Evolutionary conservation across 768 basidiomycete species (phyloP).

Genomic region (Daedaleopsis nitida): DNA sequence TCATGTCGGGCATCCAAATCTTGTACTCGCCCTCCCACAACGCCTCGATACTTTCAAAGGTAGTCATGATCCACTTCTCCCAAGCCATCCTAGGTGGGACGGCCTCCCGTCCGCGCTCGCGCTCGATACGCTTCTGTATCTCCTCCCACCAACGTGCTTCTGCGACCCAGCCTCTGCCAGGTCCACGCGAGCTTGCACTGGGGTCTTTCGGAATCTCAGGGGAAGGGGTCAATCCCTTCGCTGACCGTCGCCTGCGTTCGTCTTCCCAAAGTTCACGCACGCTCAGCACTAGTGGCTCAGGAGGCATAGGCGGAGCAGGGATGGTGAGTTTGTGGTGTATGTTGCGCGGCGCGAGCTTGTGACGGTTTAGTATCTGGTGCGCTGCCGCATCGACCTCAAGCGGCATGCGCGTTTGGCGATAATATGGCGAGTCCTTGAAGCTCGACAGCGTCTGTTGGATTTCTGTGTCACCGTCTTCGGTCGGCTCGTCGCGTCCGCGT

Average conservation of each 20-base stretch:
- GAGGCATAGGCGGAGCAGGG: slow-evolving; percentile 49
- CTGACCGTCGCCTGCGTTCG: slow-evolving; percentile 74
- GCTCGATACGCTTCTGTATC: slow-evolving; percentile 61
- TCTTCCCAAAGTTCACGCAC: slow-evolving; percentile 97
- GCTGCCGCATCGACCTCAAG: slow-evolving; percentile 86
- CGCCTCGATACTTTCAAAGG: slow-evolving; percentile 88
- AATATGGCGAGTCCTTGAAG: slow-evolving; percentile 58
- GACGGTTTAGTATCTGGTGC: slow-evolving; percentile 87
- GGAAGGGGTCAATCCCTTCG: slow-evolving; percentile 69
- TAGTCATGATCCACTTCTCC: slow-evolving; percentile 81
- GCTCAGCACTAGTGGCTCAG: slow-evolving; percentile 80
- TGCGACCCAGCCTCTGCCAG: slow-evolving; percentile 65
- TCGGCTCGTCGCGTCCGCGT: slow-evolving; percentile 42
- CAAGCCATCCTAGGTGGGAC: slow-evolving; percentile 43
- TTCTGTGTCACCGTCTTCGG: slow-evolving; percentile 32
- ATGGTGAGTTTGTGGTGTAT: slow-evolving; percentile 69
- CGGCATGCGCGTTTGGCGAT: slow-evolving; percentile 64
- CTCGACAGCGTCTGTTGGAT: slow-evolving; percentile 11
- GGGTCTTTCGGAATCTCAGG: slow-evolving; percentile 73
- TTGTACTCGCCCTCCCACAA: slow-evolving; percentile 72
- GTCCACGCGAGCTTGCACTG: slow-evolving; percentile 60
- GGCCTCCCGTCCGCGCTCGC: slow-evolving; percentile 37
- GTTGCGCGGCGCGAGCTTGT: slow-evolving; percentile 59
- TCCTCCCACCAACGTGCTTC: slow-evolving; percentile 80
- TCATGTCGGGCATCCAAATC: slow-evolving; percentile 52